These are phyloP conservation scores for Aspergillus ellipticus DNA, from an alignment of 495 filamentous ascomycete genomes.

Conservation along the genomic window DNA sequence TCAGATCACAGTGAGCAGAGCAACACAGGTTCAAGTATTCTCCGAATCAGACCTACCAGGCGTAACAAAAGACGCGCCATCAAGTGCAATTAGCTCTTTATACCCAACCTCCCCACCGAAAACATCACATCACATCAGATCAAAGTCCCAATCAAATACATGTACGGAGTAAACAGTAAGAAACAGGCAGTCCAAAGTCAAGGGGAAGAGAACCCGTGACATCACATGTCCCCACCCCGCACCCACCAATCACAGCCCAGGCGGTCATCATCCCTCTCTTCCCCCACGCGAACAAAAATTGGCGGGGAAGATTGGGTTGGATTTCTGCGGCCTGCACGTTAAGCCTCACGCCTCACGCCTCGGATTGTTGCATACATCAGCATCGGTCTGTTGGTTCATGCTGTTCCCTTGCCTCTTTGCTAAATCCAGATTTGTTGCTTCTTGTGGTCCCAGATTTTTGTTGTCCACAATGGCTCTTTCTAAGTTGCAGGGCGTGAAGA, in stretches of 20 bases:
- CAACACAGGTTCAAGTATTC: no score
- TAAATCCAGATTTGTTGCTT: neutral
- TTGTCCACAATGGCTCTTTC: conserved; percentile 34
- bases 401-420: neutral
- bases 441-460: neutral
- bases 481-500: conserved; percentile 44
- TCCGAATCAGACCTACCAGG: no score
- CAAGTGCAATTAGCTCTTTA: no score
- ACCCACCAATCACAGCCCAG: conserved; percentile 16
- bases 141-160: neutral
- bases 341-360: neutral
- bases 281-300: conserved; percentile 17
- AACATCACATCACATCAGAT: neutral
- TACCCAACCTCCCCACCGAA: no score
- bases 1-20: no score
- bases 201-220: conserved; percentile 16
- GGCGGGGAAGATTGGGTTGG: conserved; percentile 21
- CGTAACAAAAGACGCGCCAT: no score
- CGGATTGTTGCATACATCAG: neutral
- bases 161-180: neutral
- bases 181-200: no score
- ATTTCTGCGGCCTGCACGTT: neutral
- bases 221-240: conserved; percentile 10
- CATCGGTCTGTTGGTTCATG: neutral
- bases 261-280: conserved; percentile 1